A percentile compares a stretch with the other conserved stretches of the same genome.
Conservation (phyloP, 192 early-diverging fungal genomes). For the Jimgerdemannia flammicorona region DNA sequence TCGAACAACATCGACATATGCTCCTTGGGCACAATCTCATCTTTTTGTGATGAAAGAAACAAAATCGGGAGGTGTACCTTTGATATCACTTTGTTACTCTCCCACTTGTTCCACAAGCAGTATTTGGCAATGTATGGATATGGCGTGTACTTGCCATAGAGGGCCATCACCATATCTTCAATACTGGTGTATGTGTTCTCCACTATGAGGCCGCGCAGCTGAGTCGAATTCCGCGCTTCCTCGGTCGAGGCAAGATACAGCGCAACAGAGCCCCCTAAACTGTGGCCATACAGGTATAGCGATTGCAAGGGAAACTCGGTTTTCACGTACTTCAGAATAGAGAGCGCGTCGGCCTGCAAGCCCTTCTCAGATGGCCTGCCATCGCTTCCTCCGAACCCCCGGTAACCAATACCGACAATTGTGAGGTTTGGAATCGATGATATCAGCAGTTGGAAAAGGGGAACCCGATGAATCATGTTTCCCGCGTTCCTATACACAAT, state of each 20-base stretch:
- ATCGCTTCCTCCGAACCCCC: slow-evolving; percentile 32
- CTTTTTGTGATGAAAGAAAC: slow-evolving; percentile 30
- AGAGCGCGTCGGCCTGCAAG: slow-evolving; percentile 23
- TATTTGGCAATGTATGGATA: slow-evolving; percentile 31
- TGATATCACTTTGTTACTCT: slow-evolving; percentile 13
- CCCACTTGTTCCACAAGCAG: slow-evolving; percentile 34
- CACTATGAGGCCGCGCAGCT: slow-evolving; percentile 29
- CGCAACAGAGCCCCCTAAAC: slow-evolving; percentile 35
- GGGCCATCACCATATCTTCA: slow-evolving; percentile 27
- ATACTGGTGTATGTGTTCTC: slow-evolving; percentile 40
- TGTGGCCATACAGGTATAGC: slow-evolving; percentile 35
- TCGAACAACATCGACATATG: slow-evolving; percentile 30
- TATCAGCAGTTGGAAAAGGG: slow-evolving; percentile 22
- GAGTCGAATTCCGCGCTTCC: background rate
- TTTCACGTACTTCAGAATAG: slow-evolving; percentile 18
- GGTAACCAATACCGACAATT: slow-evolving; percentile 30
- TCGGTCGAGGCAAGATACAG: slow-evolving; percentile 20
- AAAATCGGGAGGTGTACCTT: slow-evolving; percentile 21
- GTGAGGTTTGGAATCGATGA: slow-evolving; percentile 14
- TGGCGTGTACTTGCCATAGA: slow-evolving; percentile 35
- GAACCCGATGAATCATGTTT: slow-evolving; percentile 32
- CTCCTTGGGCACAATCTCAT: slow-evolving; percentile 35
- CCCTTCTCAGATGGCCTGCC: slow-evolving; percentile 31
- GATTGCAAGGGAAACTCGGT: slow-evolving; percentile 7
- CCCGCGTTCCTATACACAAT: slow-evolving; percentile 30